phyloP scores from a whole-genome alignment of 768 basidiomycete genomes.

The Lactarius hatsudake region DNA sequence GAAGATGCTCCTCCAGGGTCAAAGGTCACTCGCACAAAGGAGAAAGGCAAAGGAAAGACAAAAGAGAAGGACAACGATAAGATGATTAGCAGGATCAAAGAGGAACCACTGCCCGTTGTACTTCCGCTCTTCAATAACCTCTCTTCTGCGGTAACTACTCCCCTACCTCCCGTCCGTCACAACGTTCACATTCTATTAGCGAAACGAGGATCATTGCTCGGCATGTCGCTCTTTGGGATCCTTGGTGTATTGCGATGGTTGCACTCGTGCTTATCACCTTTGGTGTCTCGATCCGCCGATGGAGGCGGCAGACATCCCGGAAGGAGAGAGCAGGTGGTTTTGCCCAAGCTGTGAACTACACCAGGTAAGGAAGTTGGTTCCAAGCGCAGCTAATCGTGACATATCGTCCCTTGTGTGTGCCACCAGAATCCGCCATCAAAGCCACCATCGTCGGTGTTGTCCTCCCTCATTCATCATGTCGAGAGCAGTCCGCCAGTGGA shows the following conservation, averaged over 20 bases:
- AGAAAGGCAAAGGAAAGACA: conserved; percentile 48
- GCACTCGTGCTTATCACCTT: conserved; percentile 93
- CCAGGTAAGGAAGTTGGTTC: conserved; percentile 45
- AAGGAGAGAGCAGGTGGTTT: conserved; percentile 70
- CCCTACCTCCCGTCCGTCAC: conserved; percentile 9
- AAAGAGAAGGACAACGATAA: conserved; percentile 37
- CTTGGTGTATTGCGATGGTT: conserved; percentile 96
- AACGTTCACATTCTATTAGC: conserved; percentile 32
- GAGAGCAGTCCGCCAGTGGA: conserved; percentile 71
- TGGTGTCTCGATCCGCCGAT: conserved; percentile 96
- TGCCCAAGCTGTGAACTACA: conserved; percentile 68
- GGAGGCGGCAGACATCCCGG: conserved; percentile 82
- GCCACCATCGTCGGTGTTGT: conserved; percentile 63
- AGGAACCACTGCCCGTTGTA: conserved; percentile 41
- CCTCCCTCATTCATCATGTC: conserved; percentile 67
- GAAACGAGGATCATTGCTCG: conserved; percentile 84
- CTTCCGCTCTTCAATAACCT: conserved; percentile 38
- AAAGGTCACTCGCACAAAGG: conserved; percentile 22
- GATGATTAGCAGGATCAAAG: conserved; percentile 40
- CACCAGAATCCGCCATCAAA: conserved; percentile 64
- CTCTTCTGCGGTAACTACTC: conserved; percentile 38
- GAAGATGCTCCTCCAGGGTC: conserved; percentile 29
- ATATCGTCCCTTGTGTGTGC: conserved; percentile 15
- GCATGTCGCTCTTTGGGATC: conserved; percentile 79
- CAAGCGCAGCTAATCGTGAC: conserved; percentile 30